These are phyloP conservation scores for Mucor circinelloides DNA, from an alignment of 371 early-diverging fungal species.

Conservation along the genomic window DNA sequence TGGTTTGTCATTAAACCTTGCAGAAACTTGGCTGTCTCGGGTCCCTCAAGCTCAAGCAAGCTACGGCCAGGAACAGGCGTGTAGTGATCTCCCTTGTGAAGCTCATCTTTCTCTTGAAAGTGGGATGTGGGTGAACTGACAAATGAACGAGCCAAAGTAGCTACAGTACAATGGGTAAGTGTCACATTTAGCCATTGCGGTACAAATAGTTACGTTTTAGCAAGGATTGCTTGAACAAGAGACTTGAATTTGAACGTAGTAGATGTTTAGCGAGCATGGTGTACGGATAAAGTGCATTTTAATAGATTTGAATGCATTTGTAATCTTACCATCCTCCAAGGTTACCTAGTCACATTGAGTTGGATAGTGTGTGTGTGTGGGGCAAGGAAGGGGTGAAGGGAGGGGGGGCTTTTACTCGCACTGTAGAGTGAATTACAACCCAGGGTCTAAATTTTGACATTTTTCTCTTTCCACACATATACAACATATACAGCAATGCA, in stretches of 20 bases:
- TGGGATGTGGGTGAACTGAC: slow-evolving; percentile 9
- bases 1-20: slow-evolving; percentile 92
- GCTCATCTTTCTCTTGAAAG: slow-evolving; percentile 24
- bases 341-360: not conserved
- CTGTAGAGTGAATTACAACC: not conserved
- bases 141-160: slow-evolving; percentile 11
- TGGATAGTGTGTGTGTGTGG: not conserved
- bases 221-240: not conserved
- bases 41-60: slow-evolving; percentile 71
- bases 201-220: not conserved
- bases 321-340: not conserved
- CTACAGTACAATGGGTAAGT: not conserved
- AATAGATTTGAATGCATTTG: not conserved
- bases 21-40: slow-evolving; percentile 79
- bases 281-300: not conserved
- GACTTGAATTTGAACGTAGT: not conserved
- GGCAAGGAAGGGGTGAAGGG: not conserved
- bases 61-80: slow-evolving; percentile 63
- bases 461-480: slow-evolving; percentile 1
- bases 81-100: slow-evolving; percentile 34
- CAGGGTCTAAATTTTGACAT: slow-evolving; percentile 16
- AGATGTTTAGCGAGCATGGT: not conserved
- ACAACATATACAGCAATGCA: slow-evolving; percentile 51
- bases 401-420: not conserved
- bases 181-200: not conserved